Conservation (phyloP, 257 asterid species). For the Solanum peruvianum region DNA sequence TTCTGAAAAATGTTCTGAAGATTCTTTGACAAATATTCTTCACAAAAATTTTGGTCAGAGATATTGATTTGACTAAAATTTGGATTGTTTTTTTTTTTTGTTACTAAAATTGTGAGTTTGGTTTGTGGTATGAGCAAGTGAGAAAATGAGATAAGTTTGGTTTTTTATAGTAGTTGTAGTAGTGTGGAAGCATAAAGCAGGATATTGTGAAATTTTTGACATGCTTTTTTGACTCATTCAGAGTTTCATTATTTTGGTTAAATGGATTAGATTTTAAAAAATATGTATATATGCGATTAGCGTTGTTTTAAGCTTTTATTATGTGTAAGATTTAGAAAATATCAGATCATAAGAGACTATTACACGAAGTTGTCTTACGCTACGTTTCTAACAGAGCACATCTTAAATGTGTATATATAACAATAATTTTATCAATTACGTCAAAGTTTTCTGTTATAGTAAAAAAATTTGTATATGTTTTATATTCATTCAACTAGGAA, state of each 20-base stretch:
- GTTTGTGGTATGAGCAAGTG: neutral
- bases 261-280: neutral
- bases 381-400: rapidly evolving
- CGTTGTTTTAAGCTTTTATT: too few species aligned
- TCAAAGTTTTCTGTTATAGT: neutral
- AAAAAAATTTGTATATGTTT: neutral
- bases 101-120: neutral
- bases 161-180: neutral
- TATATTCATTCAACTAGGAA: neutral
- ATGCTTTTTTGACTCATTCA: neutral
- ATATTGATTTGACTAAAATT: neutral
- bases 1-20: neutral
- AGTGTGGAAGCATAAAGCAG: neutral
- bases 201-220: neutral
- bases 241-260: neutral
- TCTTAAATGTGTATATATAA: too few species aligned
- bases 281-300: neutral
- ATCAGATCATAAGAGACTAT: too few species aligned
- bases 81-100: neutral
- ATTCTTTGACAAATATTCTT: neutral
- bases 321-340: too few species aligned
- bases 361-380: too few species aligned
- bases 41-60: neutral
- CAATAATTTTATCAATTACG: neutral
- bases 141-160: neutral